Base-by-base conservation (phyloP, 768 basidiomycete species). In the Suillus ampliporus region DNA sequence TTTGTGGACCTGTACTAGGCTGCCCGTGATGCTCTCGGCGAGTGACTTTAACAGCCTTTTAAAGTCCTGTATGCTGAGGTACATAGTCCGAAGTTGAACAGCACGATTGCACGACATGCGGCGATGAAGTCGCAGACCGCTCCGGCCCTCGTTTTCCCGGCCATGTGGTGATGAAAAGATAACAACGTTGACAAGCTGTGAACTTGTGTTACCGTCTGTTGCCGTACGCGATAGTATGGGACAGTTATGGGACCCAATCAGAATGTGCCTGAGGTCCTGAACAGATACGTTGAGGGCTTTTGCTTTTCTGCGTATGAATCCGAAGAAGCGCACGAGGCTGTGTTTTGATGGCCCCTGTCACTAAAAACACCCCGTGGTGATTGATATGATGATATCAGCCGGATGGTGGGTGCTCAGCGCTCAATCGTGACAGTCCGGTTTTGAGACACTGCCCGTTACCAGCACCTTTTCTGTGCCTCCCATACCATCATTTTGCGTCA, bases 361-460 rank as follows among this genome's bases (percentile, higher is more conserved):
- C 23, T 37, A 0, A 15, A 21, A 23, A 5, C 17, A 6, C 17
- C 37, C 6, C 21, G 38, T 26, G 26, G 38, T 34, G 41, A 35
- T 21, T 57, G 51, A 58, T 51, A 51, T 57, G 17, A 52, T 57
- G 21, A 59, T 59, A 14, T 34, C 50, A 28, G 37, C 26, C 37
- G 37, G 21, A 38, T 26, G 23, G 23, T 26, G 35, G 41, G 28
- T 53, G 28, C 35, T 52, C 17, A 31, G 28, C 37, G 28, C 35
- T 31, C 4, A 31, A 31, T 31, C 31, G 31, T 31, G 4, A 15
- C 51, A 52, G 26, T 37, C 31, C 31, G 31, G 6, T 6, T 31
- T 4, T n/a, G 51, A 31, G 51, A 26, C 64, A 64, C 61, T 34
- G 64, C 64, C 64, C 64, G 61, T 64, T 62, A 62, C 63, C 17